A percentile compares a stretch with the other conserved stretches of the same genome.
These are phyloP conservation scores for Oldenlandia corymbosa DNA, from an alignment of 257 asterid genomes.

Conservation along the genomic window DNA sequence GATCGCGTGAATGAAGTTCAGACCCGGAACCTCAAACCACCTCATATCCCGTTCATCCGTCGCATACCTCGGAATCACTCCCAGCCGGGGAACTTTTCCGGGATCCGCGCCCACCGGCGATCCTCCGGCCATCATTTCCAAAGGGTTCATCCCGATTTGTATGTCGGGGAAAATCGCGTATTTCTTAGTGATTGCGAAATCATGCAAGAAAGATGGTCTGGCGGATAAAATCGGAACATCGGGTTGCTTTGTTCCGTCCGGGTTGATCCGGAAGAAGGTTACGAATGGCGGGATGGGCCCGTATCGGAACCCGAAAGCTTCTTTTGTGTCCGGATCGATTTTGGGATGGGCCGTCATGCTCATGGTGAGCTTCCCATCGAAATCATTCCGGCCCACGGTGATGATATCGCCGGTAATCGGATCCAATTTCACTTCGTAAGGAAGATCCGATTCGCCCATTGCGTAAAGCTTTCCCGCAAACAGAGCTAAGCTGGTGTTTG, in stretches of 20 bases:
- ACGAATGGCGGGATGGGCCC: constrained; percentile 61
- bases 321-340: constrained; percentile 44
- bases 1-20: constrained; percentile 45
- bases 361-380: constrained; percentile 39
- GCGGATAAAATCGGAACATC: constrained; percentile 73
- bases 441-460: constrained; percentile 67
- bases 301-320: constrained; percentile 66
- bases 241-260: constrained; percentile 41
- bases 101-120: constrained; percentile 48
- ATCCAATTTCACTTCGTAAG: constrained; percentile 39
- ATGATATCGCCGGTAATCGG: constrained; percentile 44
- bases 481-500: constrained; percentile 66
- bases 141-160: constrained; percentile 58
- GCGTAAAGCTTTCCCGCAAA: constrained; percentile 55
- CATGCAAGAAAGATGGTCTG: constrained; percentile 63
- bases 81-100: constrained; percentile 55
- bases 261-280: constrained; percentile 37
- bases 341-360: constrained; percentile 91
- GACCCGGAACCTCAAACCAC: constrained; percentile 71
- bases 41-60: constrained; percentile 51
- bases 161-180: constrained; percentile 68
- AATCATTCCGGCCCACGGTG: constrained; percentile 62
- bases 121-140: constrained; percentile 45
- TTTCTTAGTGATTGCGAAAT: constrained; percentile 58
- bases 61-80: constrained; percentile 59